These are phyloP conservation scores for Mucor ambiguus DNA, from an alignment of 371 early-diverging fungal species.

Conservation along the genomic window DNA sequence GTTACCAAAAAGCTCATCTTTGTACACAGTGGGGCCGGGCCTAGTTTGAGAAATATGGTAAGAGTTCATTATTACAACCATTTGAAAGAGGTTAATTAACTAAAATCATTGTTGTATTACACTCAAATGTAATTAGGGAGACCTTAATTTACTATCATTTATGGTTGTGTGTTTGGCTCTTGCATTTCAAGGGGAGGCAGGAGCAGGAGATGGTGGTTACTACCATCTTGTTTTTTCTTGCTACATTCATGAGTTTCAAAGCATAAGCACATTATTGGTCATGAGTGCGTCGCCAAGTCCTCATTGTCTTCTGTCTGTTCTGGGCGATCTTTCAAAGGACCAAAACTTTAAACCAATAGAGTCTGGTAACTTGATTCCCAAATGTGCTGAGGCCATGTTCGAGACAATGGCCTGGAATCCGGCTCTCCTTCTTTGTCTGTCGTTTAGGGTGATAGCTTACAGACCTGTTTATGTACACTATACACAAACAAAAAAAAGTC, in stretches of 20 bases:
- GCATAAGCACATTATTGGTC: neutral
- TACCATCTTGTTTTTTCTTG: neutral
- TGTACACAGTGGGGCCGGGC: slow-evolving; percentile 5
- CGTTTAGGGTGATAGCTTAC: neutral
- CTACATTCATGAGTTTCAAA: neutral
- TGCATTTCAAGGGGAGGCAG: neutral
- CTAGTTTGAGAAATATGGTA: neutral
- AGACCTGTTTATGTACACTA: neutral
- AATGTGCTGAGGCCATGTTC: neutral
- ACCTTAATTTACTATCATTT: neutral
- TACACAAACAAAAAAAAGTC: neutral
- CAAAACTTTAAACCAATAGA: neutral
- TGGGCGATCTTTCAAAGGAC: neutral
- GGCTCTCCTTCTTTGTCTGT: neutral
- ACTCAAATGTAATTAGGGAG: neutral
- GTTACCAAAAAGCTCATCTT: neutral
- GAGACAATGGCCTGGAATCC: neutral
- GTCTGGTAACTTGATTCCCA: neutral
- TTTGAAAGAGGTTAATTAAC: neutral
- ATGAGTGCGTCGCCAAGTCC: neutral
- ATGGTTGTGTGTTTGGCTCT: neutral
- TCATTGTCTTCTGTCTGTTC: neutral
- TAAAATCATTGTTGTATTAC: slow-evolving; percentile 4
- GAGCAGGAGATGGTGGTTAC: neutral
- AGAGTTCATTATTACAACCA: neutral